Evolutionary conservation across 2,329 filamentous ascomycete species (phyloP).

Genomic region (Trichoderma guizhouense): DNA sequence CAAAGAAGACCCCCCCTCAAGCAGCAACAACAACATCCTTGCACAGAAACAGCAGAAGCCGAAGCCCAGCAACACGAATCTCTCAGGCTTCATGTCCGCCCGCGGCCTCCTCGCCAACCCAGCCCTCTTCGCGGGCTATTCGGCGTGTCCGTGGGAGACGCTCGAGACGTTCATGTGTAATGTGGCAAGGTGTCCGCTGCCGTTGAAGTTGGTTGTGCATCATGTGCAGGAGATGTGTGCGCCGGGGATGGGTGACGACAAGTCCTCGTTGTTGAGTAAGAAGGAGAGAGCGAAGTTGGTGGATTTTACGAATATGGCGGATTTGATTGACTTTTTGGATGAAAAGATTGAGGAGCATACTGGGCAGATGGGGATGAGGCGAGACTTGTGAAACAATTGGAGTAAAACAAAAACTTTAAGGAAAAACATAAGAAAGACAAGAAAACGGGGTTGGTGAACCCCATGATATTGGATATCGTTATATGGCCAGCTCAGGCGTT

Average conservation of each 20-base stretch:
- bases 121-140: constrained; percentile 57
- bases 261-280: constrained; percentile 52
- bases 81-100: constrained; percentile 67
- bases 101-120: constrained; percentile 66
- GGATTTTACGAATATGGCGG: constrained; percentile 50
- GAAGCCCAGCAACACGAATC: constrained; percentile 43
- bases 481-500: neutral
- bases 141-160: constrained; percentile 58
- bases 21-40: neutral
- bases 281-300: constrained; percentile 52
- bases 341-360: constrained; percentile 41
- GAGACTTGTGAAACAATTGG: constrained; percentile 31
- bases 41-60: neutral
- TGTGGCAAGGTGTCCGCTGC: constrained; percentile 55
- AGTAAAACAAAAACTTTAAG: neutral
- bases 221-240: constrained; percentile 66
- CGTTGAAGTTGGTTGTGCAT: constrained; percentile 61
- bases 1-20: constrained; percentile 19
- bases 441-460: too few relatives aligned
- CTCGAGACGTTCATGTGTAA: constrained; percentile 61
- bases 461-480: too few relatives aligned
- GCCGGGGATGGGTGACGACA: constrained; percentile 53
- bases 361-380: constrained; percentile 30
- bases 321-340: constrained; percentile 60
- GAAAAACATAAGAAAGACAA: neutral